Conservation (phyloP, 108 stramenopile species). For the Conticribra guillardii region DNA sequence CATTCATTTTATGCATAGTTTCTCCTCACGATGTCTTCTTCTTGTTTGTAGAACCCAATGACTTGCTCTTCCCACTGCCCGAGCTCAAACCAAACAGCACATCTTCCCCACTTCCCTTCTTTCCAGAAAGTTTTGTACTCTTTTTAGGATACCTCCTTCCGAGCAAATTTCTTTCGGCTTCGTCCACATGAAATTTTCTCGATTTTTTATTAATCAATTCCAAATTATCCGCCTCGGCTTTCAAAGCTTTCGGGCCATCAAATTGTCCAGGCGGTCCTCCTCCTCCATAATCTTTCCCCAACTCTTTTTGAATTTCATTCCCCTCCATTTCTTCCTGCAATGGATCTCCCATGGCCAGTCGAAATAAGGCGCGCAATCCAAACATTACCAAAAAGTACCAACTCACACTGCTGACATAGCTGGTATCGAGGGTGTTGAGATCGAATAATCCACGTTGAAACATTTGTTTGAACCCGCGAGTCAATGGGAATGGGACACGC, state of each 20-base stretch:
- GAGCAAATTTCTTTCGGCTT: constrained; percentile 76
- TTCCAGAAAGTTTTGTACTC: constrained; percentile 25
- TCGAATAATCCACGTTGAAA: constrained; percentile 95
- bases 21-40: constrained; percentile 12
- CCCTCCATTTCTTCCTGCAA: constrained; percentile 64
- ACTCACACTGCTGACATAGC: constrained; percentile 89
- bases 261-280: constrained; percentile 58
- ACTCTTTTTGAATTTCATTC: constrained; percentile 49
- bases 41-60: constrained; percentile 6
- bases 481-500: constrained; percentile 95
- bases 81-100: constrained; percentile 37
- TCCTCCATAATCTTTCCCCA: constrained; percentile 52
- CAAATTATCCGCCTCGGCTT: constrained; percentile 84
- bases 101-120: constrained; percentile 24
- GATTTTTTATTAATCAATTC: constrained; percentile 72
- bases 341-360: constrained; percentile 90
- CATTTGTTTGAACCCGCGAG: constrained; percentile 96
- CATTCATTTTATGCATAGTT: not conserved
- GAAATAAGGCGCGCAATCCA: constrained; percentile 92
- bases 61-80: constrained; percentile 8
- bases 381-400: constrained; percentile 99
- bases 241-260: constrained; percentile 65
- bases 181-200: constrained; percentile 67
- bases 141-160: constrained; percentile 77
- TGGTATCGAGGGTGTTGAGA: constrained; percentile 88